Conservation (phyloP, 768 basidiomycete genomes). For the Hygrophoropsis aurantiaca region DNA sequence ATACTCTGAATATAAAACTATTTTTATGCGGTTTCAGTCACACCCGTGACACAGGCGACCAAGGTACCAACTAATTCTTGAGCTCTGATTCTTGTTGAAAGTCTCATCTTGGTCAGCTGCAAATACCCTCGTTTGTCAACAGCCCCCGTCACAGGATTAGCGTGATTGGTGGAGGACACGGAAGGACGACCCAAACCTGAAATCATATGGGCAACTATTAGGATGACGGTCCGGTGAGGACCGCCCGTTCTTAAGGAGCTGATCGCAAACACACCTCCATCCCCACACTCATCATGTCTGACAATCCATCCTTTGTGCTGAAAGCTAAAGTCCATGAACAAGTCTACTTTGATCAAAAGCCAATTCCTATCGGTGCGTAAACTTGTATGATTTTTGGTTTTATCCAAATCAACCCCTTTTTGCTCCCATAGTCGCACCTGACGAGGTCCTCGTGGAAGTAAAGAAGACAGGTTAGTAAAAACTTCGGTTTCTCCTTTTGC, state of each 20-base stretch:
- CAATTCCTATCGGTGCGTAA: constrained; percentile 67
- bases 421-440: constrained; percentile 49
- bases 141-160: constrained; percentile 1
- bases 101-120: background rate
- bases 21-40: too few species aligned
- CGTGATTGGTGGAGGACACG: background rate
- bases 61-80: background rate
- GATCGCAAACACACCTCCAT: background rate
- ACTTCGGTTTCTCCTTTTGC: background rate
- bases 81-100: constrained; percentile 1
- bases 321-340: constrained; percentile 53
- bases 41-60: too few species aligned
- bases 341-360: constrained; percentile 68
- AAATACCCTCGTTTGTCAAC: background rate
- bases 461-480: constrained; percentile 80
- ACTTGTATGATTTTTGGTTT: background rate
- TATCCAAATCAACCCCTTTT: constrained; percentile 6
- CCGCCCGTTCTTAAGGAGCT: background rate
- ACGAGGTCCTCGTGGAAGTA: constrained; percentile 85
- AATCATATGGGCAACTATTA: constrained; percentile 1
- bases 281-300: constrained; percentile 47
- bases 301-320: constrained; percentile 81
- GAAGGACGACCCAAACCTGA: background rate
- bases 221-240: background rate
- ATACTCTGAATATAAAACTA: too few species aligned